A percentile compares a stretch with the other conserved stretches of the same genome.
Conservation (phyloP, 257 asterid species). For the Plantago ovata region DNA sequence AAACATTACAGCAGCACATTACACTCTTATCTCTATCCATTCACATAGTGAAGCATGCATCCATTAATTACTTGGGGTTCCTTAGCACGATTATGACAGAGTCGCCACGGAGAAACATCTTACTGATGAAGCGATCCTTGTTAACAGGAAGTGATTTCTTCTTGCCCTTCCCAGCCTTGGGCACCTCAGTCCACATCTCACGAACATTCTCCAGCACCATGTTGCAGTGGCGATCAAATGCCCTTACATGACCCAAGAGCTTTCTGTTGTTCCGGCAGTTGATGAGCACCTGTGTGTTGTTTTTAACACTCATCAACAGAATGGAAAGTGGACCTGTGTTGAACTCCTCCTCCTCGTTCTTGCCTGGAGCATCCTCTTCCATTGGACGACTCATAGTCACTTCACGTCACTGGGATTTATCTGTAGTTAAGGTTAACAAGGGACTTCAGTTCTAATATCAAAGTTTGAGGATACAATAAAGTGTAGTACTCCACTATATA, state of each 20-base stretch:
- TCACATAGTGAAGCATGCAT: neutral
- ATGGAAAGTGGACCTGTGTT: slow-evolving; percentile 94
- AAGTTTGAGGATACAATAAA: too few relatives aligned
- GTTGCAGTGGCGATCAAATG: slow-evolving; percentile 88
- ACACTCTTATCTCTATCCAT: neutral
- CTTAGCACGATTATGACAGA: slow-evolving; percentile 83
- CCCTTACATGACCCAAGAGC: slow-evolving; percentile 84
- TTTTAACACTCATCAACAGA: slow-evolving; percentile 64
- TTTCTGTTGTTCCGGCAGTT: slow-evolving; percentile 85
- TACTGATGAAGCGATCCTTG: slow-evolving; percentile 78
- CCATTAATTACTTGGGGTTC: slow-evolving; percentile 50
- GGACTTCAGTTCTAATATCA: neutral
- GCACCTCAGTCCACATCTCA: slow-evolving; percentile 95
- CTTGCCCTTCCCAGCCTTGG: slow-evolving; percentile 88
- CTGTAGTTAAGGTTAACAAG: neutral
- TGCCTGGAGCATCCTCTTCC: slow-evolving; percentile 20
- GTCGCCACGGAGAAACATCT: slow-evolving; percentile 88
- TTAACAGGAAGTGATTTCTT: slow-evolving; percentile 77
- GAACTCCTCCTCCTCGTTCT: slow-evolving; percentile 93
- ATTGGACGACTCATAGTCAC: slow-evolving; percentile 3
- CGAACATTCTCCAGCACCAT: slow-evolving; percentile 87
- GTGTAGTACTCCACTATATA: too few relatives aligned
- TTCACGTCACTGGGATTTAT: neutral
- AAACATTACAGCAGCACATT: too few relatives aligned
- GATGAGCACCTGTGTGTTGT: slow-evolving; percentile 76